Evolutionary conservation across 495 filamentous ascomycete genomes (phyloP).

Genomic region (Hyaloscypha hepaticicola): DNA sequence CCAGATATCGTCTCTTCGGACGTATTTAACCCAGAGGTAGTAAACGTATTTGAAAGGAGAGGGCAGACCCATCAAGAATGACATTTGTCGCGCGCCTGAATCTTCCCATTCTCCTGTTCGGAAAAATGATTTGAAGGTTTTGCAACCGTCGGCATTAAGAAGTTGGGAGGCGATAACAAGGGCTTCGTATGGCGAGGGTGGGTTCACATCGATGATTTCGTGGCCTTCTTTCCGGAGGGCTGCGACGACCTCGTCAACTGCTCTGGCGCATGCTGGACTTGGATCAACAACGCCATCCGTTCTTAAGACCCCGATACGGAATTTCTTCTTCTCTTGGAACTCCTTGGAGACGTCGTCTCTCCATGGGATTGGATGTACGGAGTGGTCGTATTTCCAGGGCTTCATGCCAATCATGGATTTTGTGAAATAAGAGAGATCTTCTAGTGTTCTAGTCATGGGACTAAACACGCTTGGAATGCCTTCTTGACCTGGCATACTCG

Average conservation of each 20-base stretch:
- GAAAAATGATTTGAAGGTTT: slow-evolving; percentile 75
- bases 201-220: slow-evolving; percentile 69
- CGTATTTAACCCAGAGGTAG: slow-evolving; percentile 83
- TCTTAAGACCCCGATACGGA: slow-evolving; percentile 75
- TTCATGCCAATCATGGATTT: slow-evolving; percentile 74
- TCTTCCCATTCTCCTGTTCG: slow-evolving; percentile 79
- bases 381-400: slow-evolving; percentile 90
- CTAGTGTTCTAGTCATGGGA: slow-evolving; percentile 87
- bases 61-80: slow-evolving; percentile 69
- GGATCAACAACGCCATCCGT: slow-evolving; percentile 87
- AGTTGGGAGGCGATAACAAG: slow-evolving; percentile 80
- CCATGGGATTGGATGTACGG: slow-evolving; percentile 85
- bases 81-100: slow-evolving; percentile 71
- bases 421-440: slow-evolving; percentile 85
- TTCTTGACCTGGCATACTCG: slow-evolving; percentile 94
- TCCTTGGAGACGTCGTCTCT: slow-evolving; percentile 57
- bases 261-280: slow-evolving; percentile 78
- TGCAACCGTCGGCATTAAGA: slow-evolving; percentile 83
- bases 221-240: slow-evolving; percentile 73
- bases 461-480: slow-evolving; percentile 87
- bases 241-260: slow-evolving; percentile 64
- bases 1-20: slow-evolving; percentile 72
- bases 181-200: slow-evolving; percentile 68
- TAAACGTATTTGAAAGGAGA: slow-evolving; percentile 79
- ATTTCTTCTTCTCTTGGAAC: slow-evolving; percentile 55